Evolutionary conservation across 768 basidiomycete genomes (phyloP).

Genomic region (Mycena rosella): DNA sequence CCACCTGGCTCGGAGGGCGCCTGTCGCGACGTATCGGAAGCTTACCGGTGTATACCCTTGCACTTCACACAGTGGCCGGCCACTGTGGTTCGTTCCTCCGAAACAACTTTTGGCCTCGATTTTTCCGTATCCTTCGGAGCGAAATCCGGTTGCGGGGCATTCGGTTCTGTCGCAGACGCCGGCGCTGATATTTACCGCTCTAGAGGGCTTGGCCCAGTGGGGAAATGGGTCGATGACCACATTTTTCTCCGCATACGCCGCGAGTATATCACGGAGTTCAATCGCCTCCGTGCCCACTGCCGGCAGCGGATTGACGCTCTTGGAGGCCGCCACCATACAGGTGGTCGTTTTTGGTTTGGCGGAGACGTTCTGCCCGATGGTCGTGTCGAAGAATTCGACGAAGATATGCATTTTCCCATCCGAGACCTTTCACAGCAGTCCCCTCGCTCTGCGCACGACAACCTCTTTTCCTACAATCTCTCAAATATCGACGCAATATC

Average conservation of each 20-base stretch:
- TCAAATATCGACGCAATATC: slow-evolving; percentile 39
- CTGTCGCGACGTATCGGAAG: slow-evolving; percentile 14
- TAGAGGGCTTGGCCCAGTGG: slow-evolving; percentile 40
- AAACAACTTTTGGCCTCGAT: slow-evolving; percentile 13
- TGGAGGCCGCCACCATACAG: slow-evolving; percentile 23
- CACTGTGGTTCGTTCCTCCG: slow-evolving; percentile 38
- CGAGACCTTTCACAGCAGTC: slow-evolving; percentile 32
- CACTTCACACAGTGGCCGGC: slow-evolving; percentile 51
- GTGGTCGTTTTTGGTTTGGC: slow-evolving; percentile 30
- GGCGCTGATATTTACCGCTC: slow-evolving; percentile 33
- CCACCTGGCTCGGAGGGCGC: slow-evolving; percentile 45
- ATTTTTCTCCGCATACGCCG: slow-evolving; percentile 35
- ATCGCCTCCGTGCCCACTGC: not conserved
- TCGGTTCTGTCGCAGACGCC: slow-evolving; percentile 28
- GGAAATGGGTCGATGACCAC: slow-evolving; percentile 47
- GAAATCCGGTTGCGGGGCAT: slow-evolving; percentile 3
- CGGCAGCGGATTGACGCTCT: not conserved
- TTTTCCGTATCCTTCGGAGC: slow-evolving; percentile 31
- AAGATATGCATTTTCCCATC: slow-evolving; percentile 34
- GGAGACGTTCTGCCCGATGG: slow-evolving; percentile 13
- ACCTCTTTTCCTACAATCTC: slow-evolving; percentile 33
- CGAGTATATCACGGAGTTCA: slow-evolving; percentile 22
- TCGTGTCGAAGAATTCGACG: slow-evolving; percentile 31
- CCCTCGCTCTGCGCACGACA: slow-evolving; percentile 1
- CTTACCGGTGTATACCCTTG: slow-evolving; percentile 17